These are phyloP conservation scores for Sugiyamaella americana DNA, from an alignment of 805 yeast genomes.

Conservation along the genomic window DNA sequence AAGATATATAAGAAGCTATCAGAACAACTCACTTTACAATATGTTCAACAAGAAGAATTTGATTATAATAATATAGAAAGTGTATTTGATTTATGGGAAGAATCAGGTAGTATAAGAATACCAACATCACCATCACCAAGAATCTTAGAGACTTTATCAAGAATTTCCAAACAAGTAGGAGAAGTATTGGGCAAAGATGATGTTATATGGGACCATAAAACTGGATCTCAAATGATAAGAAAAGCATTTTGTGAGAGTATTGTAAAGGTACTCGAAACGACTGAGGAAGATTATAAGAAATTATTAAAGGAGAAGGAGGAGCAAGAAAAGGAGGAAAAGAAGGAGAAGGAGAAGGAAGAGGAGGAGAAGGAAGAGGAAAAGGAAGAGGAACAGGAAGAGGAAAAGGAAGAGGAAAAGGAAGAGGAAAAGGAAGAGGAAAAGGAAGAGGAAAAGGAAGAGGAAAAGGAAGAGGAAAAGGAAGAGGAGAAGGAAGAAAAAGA, in stretches of 20 bases:
- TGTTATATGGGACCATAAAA: not conserved
- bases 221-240: not conserved
- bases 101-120: not conserved
- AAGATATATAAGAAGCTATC: not conserved
- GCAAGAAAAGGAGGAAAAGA: not conserved
- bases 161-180: not conserved
- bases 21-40: not conserved
- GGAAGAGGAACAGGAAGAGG: not conserved
- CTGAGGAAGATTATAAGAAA: not conserved
- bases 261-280: not conserved
- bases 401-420: not conserved
- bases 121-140: not conserved
- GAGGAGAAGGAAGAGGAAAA: not conserved
- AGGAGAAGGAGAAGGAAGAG: not conserved
- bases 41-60: not conserved
- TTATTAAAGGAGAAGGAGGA: not conserved
- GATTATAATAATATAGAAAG: not conserved
- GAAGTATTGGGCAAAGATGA: not conserved
- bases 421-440: not conserved
- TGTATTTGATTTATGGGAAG: not conserved
- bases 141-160: not conserved
- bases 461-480: not conserved
- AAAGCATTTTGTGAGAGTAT: not conserved
- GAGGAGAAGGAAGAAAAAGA: not conserved
- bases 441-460: not conserved